Evolutionary conservation across 148 eudicot species (phyloP), one percentile per base, ranked within the genome.

Genomic region (Rhododendron mucronatum): DNA sequence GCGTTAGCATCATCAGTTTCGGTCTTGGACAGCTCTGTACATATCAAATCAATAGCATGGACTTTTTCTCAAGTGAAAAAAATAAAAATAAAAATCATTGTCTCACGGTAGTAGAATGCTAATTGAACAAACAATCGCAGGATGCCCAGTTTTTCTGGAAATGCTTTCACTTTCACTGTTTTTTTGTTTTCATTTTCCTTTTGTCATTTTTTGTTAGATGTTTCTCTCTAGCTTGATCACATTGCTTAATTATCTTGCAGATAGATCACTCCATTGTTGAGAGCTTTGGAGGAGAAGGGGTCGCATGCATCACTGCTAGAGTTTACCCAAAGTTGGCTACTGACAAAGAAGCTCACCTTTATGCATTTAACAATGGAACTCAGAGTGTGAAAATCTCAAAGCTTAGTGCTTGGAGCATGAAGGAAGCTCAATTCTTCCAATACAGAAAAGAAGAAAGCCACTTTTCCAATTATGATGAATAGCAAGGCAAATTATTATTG

Each of bases 361-460:
- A 81, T 85, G 89, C 80, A 74, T 88, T 88, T 7, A 88, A 85
- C 85, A 85, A 88, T 82, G 89, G 89, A 48, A 88, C 50, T 85
- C 65, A 51, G 23, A 69, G 69, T 57, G 78, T 88, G 3, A 53
- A 28, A 69, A 33, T 84, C 44, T 41, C 79, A 79, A 87, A 41
- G 3, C 79, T 78, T 69, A 15, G 33, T 15, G 80, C 50, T 77
- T 41, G 80, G 80, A 77, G 80, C 80, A 77, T 77, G 80, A 77
- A 77, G 51, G 48, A 41, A 23, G 80, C 80, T 39, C 74, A 57
- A 82, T 82, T 37, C 73, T 82, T 61, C 33, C 48, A 33, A 39
- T 37, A 9, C 84, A 59, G 50, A 82, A 47, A 47, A 47, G 50
- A 47, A 47, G 50, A 57, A 57, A 57, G 44, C 18, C 20, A 71